Evolutionary conservation across 129 eudicot genomes (phyloP).

Genomic region (Pittosporum tobira): DNA sequence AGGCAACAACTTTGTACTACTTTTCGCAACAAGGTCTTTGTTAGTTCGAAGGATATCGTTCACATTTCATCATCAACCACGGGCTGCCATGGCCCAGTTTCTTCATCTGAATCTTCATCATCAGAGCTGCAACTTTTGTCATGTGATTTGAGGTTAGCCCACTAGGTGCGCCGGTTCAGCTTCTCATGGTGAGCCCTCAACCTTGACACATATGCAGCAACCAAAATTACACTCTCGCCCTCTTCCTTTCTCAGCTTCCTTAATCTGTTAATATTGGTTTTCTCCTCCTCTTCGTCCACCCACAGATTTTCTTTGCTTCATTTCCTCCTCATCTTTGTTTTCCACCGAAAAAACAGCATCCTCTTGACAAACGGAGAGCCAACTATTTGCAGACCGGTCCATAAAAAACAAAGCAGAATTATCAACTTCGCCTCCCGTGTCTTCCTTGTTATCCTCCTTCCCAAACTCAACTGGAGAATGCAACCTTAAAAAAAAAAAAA

Average conservation of each 20-base stretch:
- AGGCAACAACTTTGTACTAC: constrained; percentile 47
- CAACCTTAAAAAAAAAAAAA: constrained; percentile 67
- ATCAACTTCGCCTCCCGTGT: constrained; percentile 27
- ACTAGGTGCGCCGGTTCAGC: constrained; percentile 73
- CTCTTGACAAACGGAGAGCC: constrained; percentile 45
- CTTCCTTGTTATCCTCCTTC: constrained; percentile 42
- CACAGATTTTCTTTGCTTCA: constrained; percentile 20
- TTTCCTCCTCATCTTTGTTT: constrained; percentile 26
- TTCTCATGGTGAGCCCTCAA: constrained; percentile 84
- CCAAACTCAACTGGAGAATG: constrained; percentile 66
- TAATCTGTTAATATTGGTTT: constrained; percentile 51
- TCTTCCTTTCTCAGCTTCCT: constrained; percentile 79
- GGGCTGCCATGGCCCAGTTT: constrained; percentile 29
- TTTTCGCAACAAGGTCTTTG: constrained; percentile 72
- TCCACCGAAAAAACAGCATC: constrained; percentile 27
- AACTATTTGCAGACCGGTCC: constrained; percentile 49
- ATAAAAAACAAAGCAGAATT: constrained; percentile 53
- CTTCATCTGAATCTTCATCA: constrained; percentile 46
- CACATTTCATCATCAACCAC: constrained; percentile 29
- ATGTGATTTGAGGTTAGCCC: constrained; percentile 59
- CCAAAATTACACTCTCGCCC: constrained; percentile 63
- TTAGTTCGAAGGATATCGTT: constrained; percentile 46
- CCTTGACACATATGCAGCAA: constrained; percentile 65
- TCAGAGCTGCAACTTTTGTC: constrained; percentile 36
- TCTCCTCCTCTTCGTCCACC: constrained; percentile 88